Percentiles rank a stretch among this genome's conserved stretches.
Conservation (phyloP, 495 filamentous ascomycete species). For the Podospora pseudoanserina region DNA sequence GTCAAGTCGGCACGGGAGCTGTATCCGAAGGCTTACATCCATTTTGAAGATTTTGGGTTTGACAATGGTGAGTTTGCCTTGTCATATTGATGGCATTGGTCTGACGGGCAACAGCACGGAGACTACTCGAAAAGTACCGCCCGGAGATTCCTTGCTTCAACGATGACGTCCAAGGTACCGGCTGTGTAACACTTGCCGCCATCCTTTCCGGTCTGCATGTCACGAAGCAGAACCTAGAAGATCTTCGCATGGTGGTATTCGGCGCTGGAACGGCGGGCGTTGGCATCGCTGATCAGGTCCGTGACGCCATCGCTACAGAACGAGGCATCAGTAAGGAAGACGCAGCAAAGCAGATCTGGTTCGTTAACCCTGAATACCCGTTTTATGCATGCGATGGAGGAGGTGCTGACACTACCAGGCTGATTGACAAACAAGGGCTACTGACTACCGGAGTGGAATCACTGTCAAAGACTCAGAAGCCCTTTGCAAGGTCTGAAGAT, state of each 20-base stretch:
- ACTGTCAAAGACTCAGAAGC: conserved; percentile 61
- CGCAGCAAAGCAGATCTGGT: conserved; percentile 81
- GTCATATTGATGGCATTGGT: neutral
- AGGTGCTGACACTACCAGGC: conserved; percentile 44
- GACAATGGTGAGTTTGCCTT: conserved; percentile 40
- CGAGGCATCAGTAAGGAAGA: conserved; percentile 64
- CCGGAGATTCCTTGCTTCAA: conserved; percentile 79
- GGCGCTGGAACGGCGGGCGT: conserved; percentile 84
- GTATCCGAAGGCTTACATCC: conserved; percentile 79
- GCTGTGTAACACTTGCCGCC: conserved; percentile 79
- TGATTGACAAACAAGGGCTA: conserved; percentile 80
- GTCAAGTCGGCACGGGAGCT: conserved; percentile 61
- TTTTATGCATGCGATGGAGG: neutral
- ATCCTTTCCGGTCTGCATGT: conserved; percentile 72
- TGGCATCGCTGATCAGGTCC: conserved; percentile 82
- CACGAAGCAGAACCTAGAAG: conserved; percentile 59
- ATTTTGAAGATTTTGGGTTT: conserved; percentile 67
- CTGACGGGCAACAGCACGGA: conserved; percentile 36
- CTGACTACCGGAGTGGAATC: conserved; percentile 52
- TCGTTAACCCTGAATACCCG: conserved; percentile 18
- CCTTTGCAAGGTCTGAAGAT: conserved; percentile 60
- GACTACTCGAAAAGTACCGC: conserved; percentile 71
- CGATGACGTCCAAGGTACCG: conserved; percentile 88
- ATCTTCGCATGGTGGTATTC: conserved; percentile 69
- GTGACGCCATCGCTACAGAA: conserved; percentile 71